A percentile compares a stretch with the other conserved stretches of the same genome.
Evolutionary conservation across 441 rosid genomes (phyloP).

Genomic region (Sinapis alba): DNA sequence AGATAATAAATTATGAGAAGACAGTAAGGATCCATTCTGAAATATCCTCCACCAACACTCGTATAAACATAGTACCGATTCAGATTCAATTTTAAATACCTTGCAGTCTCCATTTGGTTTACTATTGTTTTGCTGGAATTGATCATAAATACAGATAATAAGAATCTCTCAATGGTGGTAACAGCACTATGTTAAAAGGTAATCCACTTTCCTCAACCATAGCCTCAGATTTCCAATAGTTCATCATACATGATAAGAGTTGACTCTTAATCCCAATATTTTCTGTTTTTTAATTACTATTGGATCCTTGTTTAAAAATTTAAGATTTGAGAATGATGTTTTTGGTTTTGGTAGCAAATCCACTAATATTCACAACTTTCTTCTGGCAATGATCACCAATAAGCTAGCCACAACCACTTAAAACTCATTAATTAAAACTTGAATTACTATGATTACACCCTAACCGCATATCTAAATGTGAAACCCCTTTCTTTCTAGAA

Average conservation of each 20-base stretch:
- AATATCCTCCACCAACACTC: background rate
- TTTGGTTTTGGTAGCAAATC: conserved; percentile 35
- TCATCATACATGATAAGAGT: conserved; percentile 31
- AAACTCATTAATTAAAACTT: background rate
- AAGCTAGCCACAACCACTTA: conserved; percentile 25
- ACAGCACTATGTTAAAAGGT: conserved; percentile 31
- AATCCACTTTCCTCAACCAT: conserved; percentile 37
- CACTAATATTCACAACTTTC: conserved; percentile 33
- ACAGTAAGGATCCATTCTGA: background rate
- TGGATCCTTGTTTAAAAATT: background rate
- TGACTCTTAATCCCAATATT: conserved; percentile 29
- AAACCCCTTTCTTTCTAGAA: background rate
- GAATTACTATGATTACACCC: conserved; percentile 15
- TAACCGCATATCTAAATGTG: conserved; percentile 5
- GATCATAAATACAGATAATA: background rate
- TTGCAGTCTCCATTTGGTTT: background rate
- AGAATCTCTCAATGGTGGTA: conserved; percentile 26
- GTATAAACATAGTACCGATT: background rate
- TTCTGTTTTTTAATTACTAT: conserved; percentile 3
- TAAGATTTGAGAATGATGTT: conserved; percentile 18
- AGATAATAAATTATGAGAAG: background rate
- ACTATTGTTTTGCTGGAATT: background rate
- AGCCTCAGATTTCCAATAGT: conserved; percentile 27
- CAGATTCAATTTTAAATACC: conserved; percentile 4
- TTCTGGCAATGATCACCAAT: conserved; percentile 21